A percentile compares a stretch with the other conserved stretches of the same genome.
Evolutionary conservation across 2,329 filamentous ascomycete species (phyloP).

Genomic region (Colletotrichum orbiculare): DNA sequence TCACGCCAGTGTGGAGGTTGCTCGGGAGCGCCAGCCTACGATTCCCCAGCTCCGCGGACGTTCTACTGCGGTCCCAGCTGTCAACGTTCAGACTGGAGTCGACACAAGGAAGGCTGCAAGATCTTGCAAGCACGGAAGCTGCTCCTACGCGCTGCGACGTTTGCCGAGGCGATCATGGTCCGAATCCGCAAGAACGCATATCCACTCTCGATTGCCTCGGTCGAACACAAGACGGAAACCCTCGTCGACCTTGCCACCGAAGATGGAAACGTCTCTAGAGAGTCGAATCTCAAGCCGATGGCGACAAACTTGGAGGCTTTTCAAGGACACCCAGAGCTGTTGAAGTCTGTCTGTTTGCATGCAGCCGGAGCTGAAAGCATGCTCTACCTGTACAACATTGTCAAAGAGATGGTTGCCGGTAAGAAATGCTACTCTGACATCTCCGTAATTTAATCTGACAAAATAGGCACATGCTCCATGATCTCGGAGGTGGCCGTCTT

Average conservation of each 20-base stretch:
- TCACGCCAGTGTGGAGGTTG: not conserved
- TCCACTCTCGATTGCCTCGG: not conserved
- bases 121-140: not conserved
- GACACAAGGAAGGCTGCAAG: not conserved
- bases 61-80: not conserved
- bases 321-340: not conserved
- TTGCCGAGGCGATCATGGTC: not conserved
- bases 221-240: not conserved
- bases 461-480: not conserved
- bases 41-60: accelerated
- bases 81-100: not conserved
- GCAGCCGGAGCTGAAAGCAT: not conserved
- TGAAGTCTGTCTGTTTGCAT: not conserved
- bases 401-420: not conserved
- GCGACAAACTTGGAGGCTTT: not conserved
- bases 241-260: not conserved
- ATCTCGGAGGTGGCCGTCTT: not conserved
- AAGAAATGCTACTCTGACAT: not conserved
- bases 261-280: not conserved
- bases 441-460: not conserved
- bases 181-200: not conserved
- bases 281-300: not conserved
- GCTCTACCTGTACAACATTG: not conserved
- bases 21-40: not conserved
- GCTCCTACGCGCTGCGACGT: not conserved